Evolutionary conservation across 2,329 filamentous ascomycete genomes (phyloP).

Genomic region (Cladorrhinum sp.): DNA sequence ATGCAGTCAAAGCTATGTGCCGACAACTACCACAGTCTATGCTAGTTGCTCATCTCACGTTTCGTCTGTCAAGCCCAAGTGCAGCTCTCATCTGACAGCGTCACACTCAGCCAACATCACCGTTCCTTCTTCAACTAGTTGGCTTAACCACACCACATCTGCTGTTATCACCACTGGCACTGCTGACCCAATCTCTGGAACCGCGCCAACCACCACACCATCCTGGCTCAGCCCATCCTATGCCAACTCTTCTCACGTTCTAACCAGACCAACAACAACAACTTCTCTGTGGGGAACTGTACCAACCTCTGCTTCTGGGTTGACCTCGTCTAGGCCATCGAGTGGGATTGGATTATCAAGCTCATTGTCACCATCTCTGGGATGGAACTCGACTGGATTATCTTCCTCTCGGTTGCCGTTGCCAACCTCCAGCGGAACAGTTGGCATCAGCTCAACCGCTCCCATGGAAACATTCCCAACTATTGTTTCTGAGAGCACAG

Average conservation of each 20-base stretch:
- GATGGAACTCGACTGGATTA: not conserved
- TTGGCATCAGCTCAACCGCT: not conserved
- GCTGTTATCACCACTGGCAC: not conserved
- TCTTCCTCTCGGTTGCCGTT: not conserved
- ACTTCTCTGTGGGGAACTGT: conserved; percentile 3
- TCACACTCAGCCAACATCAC: not conserved
- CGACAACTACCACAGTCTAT: conserved; percentile 15
- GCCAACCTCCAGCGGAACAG: not conserved
- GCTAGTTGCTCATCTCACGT: conserved; percentile 1
- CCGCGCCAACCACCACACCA: not conserved
- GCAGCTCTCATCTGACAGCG: not conserved
- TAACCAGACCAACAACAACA: not conserved
- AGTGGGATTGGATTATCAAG: not conserved
- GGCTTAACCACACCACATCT: conserved; percentile 2
- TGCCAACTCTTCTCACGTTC: not conserved
- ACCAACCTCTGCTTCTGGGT: not conserved
- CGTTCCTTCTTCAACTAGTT: not conserved
- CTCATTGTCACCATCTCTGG: not conserved
- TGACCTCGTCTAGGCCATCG: not conserved
- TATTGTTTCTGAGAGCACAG: conserved; percentile 3
- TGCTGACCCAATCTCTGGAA: not conserved
- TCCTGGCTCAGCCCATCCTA: not conserved
- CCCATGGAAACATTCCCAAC: not conserved
- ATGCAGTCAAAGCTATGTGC: conserved; percentile 3
- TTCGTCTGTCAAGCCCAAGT: not conserved